Conservation (phyloP, 768 basidiomycete genomes). For the Mycena alexandri region DNA sequence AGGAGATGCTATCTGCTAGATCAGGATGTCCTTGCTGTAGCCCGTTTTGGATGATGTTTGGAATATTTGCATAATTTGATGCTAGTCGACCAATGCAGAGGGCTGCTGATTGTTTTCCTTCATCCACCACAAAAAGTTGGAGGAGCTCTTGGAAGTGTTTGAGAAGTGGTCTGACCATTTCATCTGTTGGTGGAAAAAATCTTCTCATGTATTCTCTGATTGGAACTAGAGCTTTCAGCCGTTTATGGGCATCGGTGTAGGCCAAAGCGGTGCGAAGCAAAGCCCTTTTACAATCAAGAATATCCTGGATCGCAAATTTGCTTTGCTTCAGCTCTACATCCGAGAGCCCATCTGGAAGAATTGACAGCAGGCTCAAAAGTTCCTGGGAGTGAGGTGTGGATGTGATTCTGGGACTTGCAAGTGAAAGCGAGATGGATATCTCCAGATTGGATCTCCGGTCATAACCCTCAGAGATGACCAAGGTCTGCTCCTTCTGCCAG, state of each 20-base stretch:
- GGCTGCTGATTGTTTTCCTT: neutral
- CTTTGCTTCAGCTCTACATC: neutral
- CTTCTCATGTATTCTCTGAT: constrained; percentile 16
- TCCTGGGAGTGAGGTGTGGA: neutral
- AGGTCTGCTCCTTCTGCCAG: neutral
- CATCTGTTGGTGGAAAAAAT: neutral
- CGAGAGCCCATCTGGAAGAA: constrained; percentile 1
- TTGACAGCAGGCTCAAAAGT: constrained; percentile 2
- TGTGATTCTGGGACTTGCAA: neutral
- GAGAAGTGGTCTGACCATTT: neutral
- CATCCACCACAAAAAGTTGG: neutral
- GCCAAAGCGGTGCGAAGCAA: constrained; percentile 2
- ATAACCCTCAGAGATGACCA: neutral
- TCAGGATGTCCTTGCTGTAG: neutral
- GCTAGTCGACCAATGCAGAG: neutral
- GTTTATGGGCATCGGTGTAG: neutral
- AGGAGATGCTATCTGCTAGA: neutral
- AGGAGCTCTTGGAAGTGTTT: neutral
- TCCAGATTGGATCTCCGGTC: constrained; percentile 4
- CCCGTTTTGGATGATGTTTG: neutral
- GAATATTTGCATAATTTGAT: neutral
- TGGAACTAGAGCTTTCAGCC: neutral
- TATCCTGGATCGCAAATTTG: neutral
- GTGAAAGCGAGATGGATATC: constrained; percentile 5
- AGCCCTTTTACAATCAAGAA: neutral